Conservation (phyloP, 164 flowering plant genomes). For the Kalanchoe fedtschenkoi region DNA sequence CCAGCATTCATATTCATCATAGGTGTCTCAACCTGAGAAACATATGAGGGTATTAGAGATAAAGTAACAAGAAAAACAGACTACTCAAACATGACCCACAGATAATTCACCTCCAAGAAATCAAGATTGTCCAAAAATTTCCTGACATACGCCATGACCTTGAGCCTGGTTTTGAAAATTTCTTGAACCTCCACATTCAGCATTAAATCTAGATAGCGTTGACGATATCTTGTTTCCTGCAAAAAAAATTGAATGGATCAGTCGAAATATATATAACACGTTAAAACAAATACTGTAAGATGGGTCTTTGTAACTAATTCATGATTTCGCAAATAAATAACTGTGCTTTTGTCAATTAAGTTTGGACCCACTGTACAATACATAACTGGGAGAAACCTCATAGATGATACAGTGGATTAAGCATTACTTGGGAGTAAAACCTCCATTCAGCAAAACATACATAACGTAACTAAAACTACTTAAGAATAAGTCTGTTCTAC, state of each 20-base stretch:
- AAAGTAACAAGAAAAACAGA: not conserved
- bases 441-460: not conserved
- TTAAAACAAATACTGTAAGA: no score
- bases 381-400: not conserved
- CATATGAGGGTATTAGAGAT: not conserved
- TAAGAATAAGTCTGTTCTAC: no score
- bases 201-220: slow-evolving; percentile 86
- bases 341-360: not conserved
- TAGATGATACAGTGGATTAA: not conserved
- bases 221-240: slow-evolving; percentile 90
- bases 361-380: not conserved
- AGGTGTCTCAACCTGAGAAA: slow-evolving; percentile 84
- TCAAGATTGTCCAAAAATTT: slow-evolving; percentile 60
- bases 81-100: not conserved
- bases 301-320: not conserved
- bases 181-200: slow-evolving; percentile 74
- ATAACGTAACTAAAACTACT: no score
- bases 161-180: slow-evolving; percentile 73
- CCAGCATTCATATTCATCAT: slow-evolving; percentile 99
- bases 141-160: slow-evolving; percentile 47
- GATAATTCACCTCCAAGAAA: slow-evolving; percentile 70
- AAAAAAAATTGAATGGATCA: not conserved
- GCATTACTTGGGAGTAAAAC: not conserved
- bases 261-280: not conserved
- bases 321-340: not conserved